Evolutionary conservation across 1,139 yeast species (phyloP).

Genomic region (Eremothecium gossypii): DNA sequence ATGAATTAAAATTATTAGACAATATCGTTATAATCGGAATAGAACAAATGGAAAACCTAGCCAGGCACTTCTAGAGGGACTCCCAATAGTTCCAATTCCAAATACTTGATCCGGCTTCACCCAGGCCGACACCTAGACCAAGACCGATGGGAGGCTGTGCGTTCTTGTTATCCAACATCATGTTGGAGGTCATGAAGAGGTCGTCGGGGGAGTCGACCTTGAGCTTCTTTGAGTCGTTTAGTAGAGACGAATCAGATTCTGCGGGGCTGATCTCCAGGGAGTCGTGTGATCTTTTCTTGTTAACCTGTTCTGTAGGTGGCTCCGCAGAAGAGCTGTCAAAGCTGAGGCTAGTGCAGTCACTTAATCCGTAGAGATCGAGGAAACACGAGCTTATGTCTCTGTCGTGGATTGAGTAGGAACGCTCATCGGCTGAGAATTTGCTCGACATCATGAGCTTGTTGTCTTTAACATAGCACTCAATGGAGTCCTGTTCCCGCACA

Average conservation of each 20-base stretch:
- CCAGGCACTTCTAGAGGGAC: constrained; percentile 5
- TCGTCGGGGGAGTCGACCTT: constrained; percentile 30
- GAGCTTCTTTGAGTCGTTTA: constrained; percentile 29
- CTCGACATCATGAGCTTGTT: constrained; percentile 25
- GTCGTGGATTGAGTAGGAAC: constrained; percentile 11
- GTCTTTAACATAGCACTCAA: constrained; percentile 18
- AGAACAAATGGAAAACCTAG: not conserved
- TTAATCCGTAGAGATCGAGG: constrained; percentile 15
- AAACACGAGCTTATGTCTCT: constrained; percentile 16
- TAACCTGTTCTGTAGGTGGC: constrained; percentile 5
- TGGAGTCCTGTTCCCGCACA: constrained; percentile 27
- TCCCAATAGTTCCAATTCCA: constrained; percentile 31
- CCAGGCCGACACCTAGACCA: constrained; percentile 6
- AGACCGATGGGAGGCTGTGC: constrained; percentile 1
- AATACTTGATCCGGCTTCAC: constrained; percentile 14
- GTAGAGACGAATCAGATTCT: constrained; percentile 19
- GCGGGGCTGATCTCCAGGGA: constrained; percentile 25
- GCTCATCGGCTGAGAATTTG: constrained; percentile 14
- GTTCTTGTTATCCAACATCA: constrained; percentile 3
- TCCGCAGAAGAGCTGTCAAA: constrained; percentile 8
- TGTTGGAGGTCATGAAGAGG: constrained; percentile 17
- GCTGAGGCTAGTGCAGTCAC: constrained; percentile 12
- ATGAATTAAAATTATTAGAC: too few species aligned
- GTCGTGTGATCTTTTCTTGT: constrained; percentile 23
- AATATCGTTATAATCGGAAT: too few species aligned